Evolutionary conservation across 2,329 filamentous ascomycete genomes (phyloP), one percentile per base, ranked within the genome.

Genomic region (Aspergillus tanneri): DNA sequence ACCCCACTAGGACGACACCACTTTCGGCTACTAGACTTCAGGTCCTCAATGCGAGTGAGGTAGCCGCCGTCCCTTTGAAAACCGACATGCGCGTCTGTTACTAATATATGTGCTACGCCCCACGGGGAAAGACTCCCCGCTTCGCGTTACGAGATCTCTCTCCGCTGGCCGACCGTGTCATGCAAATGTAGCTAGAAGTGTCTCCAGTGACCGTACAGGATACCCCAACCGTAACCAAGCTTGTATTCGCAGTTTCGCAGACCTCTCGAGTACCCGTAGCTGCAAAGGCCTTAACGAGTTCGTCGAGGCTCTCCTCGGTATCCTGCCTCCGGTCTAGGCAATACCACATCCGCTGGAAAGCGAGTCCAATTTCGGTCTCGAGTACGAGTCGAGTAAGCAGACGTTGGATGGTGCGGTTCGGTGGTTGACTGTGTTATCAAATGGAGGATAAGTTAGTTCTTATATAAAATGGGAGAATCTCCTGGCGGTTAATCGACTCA

Each of bases 341-440:
- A 51, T 47, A 51, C 44, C 49, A 45, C 44, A 47, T 44, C 35
- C 44, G 37, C 39, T 36, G 16, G 40, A 51, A 51, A n/a, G 34
- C 36, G 46, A 47, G 39, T 51, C n/a, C n/a, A 51, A 44, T 23
- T 49, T 49, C 42, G 42, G 46, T 52, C 50, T 49, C 42, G 42
- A 49, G 37, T 49, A 49, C 46, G 34, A 49, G 23, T 49, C 50
- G 38, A 49, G 42, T 52, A 43, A 28, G 34, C 50, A 46, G 37
- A 49, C 41, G 38, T 46, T 46, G 46, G 46, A 52, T 49, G 45
- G 42, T 52, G n/a, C n/a, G n/a, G n/a, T n/a, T n/a, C n/a, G n/a
- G n/a, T n/a, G n/a, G n/a, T n/a, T n/a, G n/a, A n/a, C n/a, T n/a
- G n/a, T n/a, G n/a, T n/a, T n/a, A n/a, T n/a, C n/a, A n/a, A n/a